Conservation (phyloP, 2,329 filamentous ascomycete genomes). For the Atkinsonella hypoxylon region DNA sequence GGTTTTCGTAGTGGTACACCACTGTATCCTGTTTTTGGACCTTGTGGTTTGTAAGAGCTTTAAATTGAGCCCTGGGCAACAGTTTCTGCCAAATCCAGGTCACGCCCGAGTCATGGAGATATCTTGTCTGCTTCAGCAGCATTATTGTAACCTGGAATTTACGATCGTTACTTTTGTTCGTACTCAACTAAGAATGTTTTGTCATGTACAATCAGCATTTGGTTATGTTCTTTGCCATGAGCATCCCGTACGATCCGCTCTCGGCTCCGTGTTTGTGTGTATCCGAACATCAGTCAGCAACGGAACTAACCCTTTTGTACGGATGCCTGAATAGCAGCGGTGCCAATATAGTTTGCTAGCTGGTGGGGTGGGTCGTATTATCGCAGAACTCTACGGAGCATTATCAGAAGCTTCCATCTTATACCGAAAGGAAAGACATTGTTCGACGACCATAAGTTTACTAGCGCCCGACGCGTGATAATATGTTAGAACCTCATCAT, state of each 20-base stretch:
- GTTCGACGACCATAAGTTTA: not conserved
- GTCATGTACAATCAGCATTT: not conserved
- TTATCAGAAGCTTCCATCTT: not conserved
- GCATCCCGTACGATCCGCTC: too few species aligned
- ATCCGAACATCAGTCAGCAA: too few species aligned
- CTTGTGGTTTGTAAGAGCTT: not conserved
- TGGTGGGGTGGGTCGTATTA: not conserved
- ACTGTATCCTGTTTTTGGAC: too few species aligned
- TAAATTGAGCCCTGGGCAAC: not conserved
- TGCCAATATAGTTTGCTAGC: not conserved
- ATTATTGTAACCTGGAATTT: too few species aligned
- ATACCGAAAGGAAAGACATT: not conserved
- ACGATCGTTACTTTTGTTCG: too few species aligned
- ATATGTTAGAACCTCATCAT: not conserved
- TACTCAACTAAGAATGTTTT: not conserved
- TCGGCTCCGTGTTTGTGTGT: too few species aligned
- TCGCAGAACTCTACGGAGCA: not conserved
- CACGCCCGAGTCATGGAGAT: constrained; percentile 2
- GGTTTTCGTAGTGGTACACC: too few species aligned
- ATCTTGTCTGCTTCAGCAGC: not conserved
- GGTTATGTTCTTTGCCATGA: too few species aligned
- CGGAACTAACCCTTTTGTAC: too few species aligned
- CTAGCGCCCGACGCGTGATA: not conserved
- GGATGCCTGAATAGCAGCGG: not conserved
- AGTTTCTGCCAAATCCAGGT: constrained; percentile 1